A percentile compares a stretch with the other conserved stretches of the same genome.
Evolutionary conservation across 2,329 filamentous ascomycete genomes (phyloP).

Genomic region (Epichloe uncinata): DNA sequence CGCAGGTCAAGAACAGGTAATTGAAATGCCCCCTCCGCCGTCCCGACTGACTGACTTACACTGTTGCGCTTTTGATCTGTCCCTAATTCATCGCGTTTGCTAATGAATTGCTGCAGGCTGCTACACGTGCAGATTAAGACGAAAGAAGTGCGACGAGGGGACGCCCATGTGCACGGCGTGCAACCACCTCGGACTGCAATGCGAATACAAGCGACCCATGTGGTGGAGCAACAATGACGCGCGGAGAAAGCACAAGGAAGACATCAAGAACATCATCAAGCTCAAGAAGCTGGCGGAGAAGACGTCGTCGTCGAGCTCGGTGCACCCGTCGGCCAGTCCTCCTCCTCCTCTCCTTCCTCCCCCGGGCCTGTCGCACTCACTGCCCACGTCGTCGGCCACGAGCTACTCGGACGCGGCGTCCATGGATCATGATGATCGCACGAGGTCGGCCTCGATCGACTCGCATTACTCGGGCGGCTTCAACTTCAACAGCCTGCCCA

Average conservation of each 20-base stretch:
- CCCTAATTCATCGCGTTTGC: not conserved
- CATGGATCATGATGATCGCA: no score
- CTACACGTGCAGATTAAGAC: slow-evolving; percentile 53
- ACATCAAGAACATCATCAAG: slow-evolving; percentile 97
- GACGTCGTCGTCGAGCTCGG: slow-evolving; percentile 45
- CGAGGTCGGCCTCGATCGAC: slow-evolving; percentile 64
- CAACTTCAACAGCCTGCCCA: slow-evolving; percentile 54
- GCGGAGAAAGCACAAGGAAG: slow-evolving; percentile 76
- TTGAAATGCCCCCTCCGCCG: no score
- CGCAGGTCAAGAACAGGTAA: slow-evolving; percentile 84
- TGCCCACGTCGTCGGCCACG: slow-evolving; percentile 69
- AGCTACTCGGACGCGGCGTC: slow-evolving; percentile 59
- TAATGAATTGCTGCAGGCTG: slow-evolving; percentile 33
- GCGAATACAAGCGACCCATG: slow-evolving; percentile 91
- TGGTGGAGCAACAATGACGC: slow-evolving; percentile 97
- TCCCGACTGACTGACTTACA: not conserved
- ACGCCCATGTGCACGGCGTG: slow-evolving; percentile 50
- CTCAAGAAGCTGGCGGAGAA: slow-evolving; percentile 90
- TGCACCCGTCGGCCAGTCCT: slow-evolving; percentile 46
- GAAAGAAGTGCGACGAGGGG: slow-evolving; percentile 59
- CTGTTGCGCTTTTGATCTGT: slow-evolving; percentile 2
- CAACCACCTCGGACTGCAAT: slow-evolving; percentile 66
- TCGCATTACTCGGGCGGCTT: slow-evolving; percentile 64
- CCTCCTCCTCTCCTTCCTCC: slow-evolving; percentile 34
- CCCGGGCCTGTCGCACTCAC: slow-evolving; percentile 64